Evolutionary conservation across 2,329 filamentous ascomycete genomes (phyloP).

Genomic region (Penicillium italicum): DNA sequence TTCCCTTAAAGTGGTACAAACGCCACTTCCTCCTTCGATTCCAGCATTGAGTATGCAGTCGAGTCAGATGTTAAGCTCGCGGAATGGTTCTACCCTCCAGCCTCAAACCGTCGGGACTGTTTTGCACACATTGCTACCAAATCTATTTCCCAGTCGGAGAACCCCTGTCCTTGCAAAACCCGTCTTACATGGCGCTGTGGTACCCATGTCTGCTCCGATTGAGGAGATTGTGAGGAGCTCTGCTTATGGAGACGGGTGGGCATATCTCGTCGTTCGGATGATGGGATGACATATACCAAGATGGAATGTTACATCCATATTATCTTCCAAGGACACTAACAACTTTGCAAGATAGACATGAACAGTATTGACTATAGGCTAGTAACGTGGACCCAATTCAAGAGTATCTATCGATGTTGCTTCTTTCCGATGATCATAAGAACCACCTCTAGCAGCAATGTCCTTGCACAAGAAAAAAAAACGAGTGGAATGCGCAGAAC

Average conservation of each 20-base stretch:
- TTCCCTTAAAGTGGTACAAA: conserved; percentile 68
- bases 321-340: too few species aligned
- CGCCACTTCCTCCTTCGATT: conserved; percentile 59
- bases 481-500: too few species aligned
- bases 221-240: conserved; percentile 79
- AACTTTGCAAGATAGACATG: too few species aligned
- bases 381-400: background rate
- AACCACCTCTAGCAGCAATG: background rate
- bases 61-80: conserved; percentile 21
- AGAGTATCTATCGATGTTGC: too few species aligned
- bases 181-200: conserved; percentile 76
- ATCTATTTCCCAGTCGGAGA: conserved; percentile 79
- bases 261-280: conserved; percentile 76
- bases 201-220: conserved; percentile 75
- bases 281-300: conserved; percentile 47
- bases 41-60: conserved; percentile 26
- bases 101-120: conserved; percentile 71
- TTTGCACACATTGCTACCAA: conserved; percentile 70
- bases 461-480: too few species aligned
- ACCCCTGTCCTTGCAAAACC: conserved; percentile 80
- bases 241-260: conserved; percentile 88
- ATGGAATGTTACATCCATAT: too few species aligned
- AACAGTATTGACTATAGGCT: too few species aligned
- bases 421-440: background rate
- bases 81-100: conserved; percentile 41